These are phyloP conservation scores for Claviceps purpurea DNA, from an alignment of 2,329 filamentous ascomycete species.

Conservation along the genomic window DNA sequence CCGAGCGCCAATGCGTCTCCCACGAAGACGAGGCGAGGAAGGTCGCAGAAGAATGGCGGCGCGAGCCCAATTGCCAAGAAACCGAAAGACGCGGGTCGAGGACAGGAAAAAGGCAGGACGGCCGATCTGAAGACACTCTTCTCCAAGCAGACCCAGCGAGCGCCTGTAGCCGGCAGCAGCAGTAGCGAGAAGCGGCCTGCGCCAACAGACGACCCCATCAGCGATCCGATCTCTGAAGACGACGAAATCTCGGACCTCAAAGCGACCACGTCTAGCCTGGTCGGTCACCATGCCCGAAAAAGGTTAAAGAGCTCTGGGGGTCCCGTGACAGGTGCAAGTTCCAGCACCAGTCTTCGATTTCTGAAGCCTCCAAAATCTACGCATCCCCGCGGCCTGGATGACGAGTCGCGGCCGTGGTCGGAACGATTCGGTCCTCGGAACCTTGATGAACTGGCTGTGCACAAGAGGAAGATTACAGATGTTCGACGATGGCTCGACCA, in stretches of 20 bases:
- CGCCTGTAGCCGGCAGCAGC: constrained; percentile 20
- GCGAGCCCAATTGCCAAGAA: constrained; percentile 26
- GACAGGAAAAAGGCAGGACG: constrained; percentile 37
- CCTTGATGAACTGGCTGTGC: constrained; percentile 77
- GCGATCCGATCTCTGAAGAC: constrained; percentile 47
- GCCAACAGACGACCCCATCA: constrained; percentile 34
- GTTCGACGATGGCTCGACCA: constrained; percentile 72
- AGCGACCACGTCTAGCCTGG: constrained; percentile 37
- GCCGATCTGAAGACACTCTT: constrained; percentile 47
- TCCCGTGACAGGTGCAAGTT: constrained; percentile 9
- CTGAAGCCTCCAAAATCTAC: constrained; percentile 27
- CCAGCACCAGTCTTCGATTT: constrained; percentile 37
- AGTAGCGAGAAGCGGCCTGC: constrained; percentile 14
- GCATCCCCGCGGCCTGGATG: constrained; percentile 18
- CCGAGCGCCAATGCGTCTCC: constrained; percentile 9
- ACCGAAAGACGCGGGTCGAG: constrained; percentile 22
- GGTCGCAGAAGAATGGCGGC: constrained; percentile 13
- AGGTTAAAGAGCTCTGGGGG: constrained; percentile 28
- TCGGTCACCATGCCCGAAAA: constrained; percentile 43
- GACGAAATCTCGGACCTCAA: constrained; percentile 41
- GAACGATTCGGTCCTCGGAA: constrained; percentile 66
- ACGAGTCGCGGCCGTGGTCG: constrained; percentile 67
- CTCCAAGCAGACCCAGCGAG: constrained; percentile 44
- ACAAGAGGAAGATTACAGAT: constrained; percentile 86
- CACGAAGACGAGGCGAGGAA: constrained; percentile 9